Base-by-base conservation (phyloP, 192 early-diverging fungal genomes). In the Coemansia sp. region DNA sequence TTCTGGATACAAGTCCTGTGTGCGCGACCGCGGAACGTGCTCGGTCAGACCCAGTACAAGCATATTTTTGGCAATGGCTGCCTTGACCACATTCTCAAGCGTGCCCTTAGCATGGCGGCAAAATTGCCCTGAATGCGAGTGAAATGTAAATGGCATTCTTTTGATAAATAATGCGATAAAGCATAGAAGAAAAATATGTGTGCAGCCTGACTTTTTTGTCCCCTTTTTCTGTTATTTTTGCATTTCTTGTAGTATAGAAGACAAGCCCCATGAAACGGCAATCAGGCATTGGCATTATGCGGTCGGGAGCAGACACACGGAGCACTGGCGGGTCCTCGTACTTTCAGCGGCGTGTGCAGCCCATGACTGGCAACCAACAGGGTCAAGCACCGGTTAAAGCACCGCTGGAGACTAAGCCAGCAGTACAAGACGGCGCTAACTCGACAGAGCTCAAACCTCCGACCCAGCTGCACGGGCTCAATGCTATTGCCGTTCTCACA, bases 111-210 rank as follows among this genome's bases (percentile, higher is more conserved):
- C 97, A 69, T 99, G 97, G 38, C 84, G 81, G 71, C 97, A 99
- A 84, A 93, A 98, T 82, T 96, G 90, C 4, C 97, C 97, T 1
- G 93, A 95, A 69, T 99, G 97, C 12, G 90, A 88, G 66, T 99
- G 97, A 55, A 88, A 85, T 3, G 92, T 92, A 70, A 96, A 87
- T 26, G 88, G 87, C 89, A 93, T 91, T 41, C 24, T 23, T 52
- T 13, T 38, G 12, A 4, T 16, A 54, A 16, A 60, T 48, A 43
- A 20, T n/a, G n/a, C 8, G 54, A 27, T 27, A 32, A 32, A 32
- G 32, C 8, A 32, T 8, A 32, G 32, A 32, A 32, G 57, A 22
- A 24, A 35, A 32, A 32, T 32, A 50, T 39, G 20, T 23, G 16
- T 38, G 22, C 16, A 10, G 29, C 13, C 18, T 27, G 4, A 27